Evolutionary conservation across 768 basidiomycete genomes (phyloP).

Genomic region (Naganishia antarctica): DNA sequence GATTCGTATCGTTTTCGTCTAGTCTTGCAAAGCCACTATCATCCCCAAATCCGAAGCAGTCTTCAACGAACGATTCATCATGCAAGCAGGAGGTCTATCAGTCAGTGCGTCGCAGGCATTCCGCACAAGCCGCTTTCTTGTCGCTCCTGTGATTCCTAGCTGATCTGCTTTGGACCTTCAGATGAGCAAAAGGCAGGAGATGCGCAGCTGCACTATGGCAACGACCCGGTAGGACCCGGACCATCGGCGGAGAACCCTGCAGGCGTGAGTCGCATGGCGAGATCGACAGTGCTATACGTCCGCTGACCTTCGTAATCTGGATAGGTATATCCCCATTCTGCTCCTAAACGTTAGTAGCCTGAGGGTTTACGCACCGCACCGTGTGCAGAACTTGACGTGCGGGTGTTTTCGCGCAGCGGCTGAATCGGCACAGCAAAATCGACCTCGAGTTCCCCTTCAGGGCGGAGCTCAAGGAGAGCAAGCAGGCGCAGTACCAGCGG

Average conservation of each 20-base stretch:
- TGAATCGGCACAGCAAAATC: constrained; percentile 13
- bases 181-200: constrained; percentile 41
- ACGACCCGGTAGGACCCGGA: constrained; percentile 38
- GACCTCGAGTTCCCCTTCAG: constrained; percentile 3
- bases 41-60: no score
- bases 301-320: not conserved
- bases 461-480: constrained; percentile 11
- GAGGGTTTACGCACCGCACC: not conserved
- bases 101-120: not conserved
- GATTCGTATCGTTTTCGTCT: no score
- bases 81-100: constrained; percentile 19
- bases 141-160: no score
- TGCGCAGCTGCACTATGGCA: constrained; percentile 33
- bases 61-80: not conserved
- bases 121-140: no score
- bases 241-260: constrained; percentile 47
- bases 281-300: not conserved
- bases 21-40: no score
- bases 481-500: constrained; percentile 22
- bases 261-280: constrained; percentile 36
- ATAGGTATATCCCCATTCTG: constrained; percentile 38
- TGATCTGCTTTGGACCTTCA: constrained; percentile 18
- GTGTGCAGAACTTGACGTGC: no score
- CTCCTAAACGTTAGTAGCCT: constrained; percentile 6
- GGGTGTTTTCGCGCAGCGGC: constrained; percentile 30